Conservation (phyloP, 495 filamentous ascomycete genomes). For the Endocarpon pusillum region DNA sequence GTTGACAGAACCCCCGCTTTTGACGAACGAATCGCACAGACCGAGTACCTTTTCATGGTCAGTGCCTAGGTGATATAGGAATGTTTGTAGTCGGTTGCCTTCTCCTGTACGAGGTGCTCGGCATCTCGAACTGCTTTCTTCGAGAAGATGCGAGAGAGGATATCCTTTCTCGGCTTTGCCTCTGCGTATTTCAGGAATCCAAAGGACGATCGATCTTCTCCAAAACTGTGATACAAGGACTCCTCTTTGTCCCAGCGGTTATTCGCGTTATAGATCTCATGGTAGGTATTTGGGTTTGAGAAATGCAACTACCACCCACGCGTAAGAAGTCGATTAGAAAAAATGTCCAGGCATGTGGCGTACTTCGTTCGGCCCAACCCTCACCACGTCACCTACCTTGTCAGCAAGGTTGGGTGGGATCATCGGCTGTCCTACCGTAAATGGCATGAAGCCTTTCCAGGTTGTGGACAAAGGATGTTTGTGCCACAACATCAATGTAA, state of each 20-base stretch:
- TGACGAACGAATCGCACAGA: constrained; percentile 4
- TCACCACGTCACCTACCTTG: background rate
- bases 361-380: constrained; percentile 3
- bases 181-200: constrained; percentile 2
- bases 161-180: constrained; percentile 1
- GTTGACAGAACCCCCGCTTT: constrained; percentile 8
- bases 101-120: constrained; percentile 17
- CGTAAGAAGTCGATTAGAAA: background rate
- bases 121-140: constrained; percentile 13
- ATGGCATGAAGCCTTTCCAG: constrained; percentile 6
- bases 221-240: constrained; percentile 2
- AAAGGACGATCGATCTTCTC: constrained; percentile 1
- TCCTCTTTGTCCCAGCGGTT: constrained; percentile 4
- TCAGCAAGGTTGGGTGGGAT: too few species aligned
- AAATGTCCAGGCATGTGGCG: background rate
- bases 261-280: constrained; percentile 3
- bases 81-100: too few species aligned
- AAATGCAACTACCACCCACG: constrained; percentile 1
- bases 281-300: constrained; percentile 1
- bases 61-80: too few species aligned
- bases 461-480: constrained; percentile 8
- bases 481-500: constrained; percentile 6
- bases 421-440: constrained; percentile 8
- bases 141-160: constrained; percentile 15
- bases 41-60: too few species aligned